These are phyloP conservation scores for Mesembryanthemum crystallinum DNA, from an alignment of 148 eudicot genomes.

Conservation along the genomic window DNA sequence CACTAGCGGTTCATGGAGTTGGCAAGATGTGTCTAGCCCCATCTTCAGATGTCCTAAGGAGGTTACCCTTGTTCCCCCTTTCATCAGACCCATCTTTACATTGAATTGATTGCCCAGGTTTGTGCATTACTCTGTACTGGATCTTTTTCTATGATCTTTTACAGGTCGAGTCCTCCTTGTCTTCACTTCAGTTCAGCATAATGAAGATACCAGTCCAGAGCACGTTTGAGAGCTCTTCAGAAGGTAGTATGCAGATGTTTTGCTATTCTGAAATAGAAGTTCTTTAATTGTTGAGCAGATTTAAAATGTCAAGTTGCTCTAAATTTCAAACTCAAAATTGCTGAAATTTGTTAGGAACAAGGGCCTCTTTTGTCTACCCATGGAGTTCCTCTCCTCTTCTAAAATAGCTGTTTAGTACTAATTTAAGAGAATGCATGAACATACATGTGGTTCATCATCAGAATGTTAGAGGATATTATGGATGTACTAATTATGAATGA, in stretches of 20 bases:
- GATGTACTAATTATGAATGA: not conserved
- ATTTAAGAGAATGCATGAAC: not conserved
- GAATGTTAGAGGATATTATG: not conserved
- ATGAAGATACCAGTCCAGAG: conserved; percentile 76
- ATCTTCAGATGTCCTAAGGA: conserved; percentile 57
- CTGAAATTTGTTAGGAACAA: not conserved
- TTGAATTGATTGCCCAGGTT: conserved; percentile 4
- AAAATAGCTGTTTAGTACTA: not conserved
- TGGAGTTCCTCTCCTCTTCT: not conserved
- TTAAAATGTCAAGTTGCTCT: too few species aligned
- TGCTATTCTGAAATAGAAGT: not conserved
- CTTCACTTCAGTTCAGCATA: conserved; percentile 53
- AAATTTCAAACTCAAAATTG: not conserved
- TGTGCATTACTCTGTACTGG: conserved; percentile 5
- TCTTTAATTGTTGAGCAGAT: conserved; percentile 5
- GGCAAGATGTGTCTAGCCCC: conserved; percentile 75
- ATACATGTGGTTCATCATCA: not conserved
- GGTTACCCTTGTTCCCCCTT: conserved; percentile 31
- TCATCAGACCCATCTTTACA: not conserved
- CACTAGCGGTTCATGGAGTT: conserved; percentile 52
- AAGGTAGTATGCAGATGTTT: conserved; percentile 44
- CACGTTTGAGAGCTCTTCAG: conserved; percentile 38
- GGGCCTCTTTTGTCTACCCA: not conserved
- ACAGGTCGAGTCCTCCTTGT: conserved; percentile 62
- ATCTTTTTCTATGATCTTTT: conserved; percentile 3